Percentiles rank a stretch among this genome's conserved stretches.
Evolutionary conservation across 768 basidiomycete species (phyloP).

Genomic region (Rhodotorula diobovata): DNA sequence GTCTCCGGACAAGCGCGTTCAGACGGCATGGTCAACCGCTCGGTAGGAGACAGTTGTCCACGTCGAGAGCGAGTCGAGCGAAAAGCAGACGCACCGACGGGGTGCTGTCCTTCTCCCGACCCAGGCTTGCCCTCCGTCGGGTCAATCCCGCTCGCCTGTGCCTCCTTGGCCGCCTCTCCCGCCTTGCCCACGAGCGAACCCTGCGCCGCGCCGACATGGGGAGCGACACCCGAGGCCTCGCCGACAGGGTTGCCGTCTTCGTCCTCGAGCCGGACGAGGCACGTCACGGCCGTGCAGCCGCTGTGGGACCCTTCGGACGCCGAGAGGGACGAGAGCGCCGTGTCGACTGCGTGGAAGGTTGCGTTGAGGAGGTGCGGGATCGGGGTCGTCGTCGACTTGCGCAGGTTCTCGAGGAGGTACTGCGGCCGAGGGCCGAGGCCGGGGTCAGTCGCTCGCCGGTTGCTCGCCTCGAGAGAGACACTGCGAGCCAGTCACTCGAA

Average conservation of each 20-base stretch:
- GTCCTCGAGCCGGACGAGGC: conserved; percentile 89
- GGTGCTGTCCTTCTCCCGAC: neutral
- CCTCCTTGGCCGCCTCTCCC: conserved; percentile 19
- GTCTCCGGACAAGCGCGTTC: neutral
- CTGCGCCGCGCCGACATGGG: neutral
- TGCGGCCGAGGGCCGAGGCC: conserved; percentile 32
- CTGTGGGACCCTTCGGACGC: conserved; percentile 79
- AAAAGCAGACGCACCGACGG: neutral
- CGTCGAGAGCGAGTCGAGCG: too few species aligned
- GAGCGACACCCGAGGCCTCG: conserved; percentile 25
- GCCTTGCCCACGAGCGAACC: conserved; percentile 11
- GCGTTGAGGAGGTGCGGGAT: conserved; percentile 87
- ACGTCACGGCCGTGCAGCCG: conserved; percentile 93
- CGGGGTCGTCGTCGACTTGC: conserved; percentile 53
- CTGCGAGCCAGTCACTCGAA: neutral
- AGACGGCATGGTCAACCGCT: neutral
- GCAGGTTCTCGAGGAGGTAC: conserved; percentile 67
- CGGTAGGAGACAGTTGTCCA: too few species aligned
- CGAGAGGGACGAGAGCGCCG: conserved; percentile 71
- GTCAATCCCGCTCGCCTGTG: conserved; percentile 10
- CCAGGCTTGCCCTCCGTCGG: conserved; percentile 18
- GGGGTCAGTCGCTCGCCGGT: neutral
- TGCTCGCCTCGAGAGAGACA: too few species aligned
- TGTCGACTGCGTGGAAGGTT: conserved; percentile 91
- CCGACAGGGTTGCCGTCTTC: conserved; percentile 53